Evolutionary conservation across 805 yeast species (phyloP).

Genomic region (Ogataea thermomethanolica): DNA sequence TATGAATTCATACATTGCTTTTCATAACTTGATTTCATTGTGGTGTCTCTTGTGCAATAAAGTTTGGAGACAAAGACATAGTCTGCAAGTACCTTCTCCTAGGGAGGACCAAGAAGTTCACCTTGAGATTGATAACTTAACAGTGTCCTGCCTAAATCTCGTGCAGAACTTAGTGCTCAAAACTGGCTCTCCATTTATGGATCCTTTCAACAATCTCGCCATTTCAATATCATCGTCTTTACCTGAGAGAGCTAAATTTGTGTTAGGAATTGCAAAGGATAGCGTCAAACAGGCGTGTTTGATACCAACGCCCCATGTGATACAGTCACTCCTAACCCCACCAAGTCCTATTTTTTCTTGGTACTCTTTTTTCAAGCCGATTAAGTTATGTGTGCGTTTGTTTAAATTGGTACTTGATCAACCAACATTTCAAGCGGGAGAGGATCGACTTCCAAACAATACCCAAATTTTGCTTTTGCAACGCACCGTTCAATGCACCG

Average conservation of each 20-base stretch:
- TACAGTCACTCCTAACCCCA: slow-evolving; percentile 2
- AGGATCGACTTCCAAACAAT: neutral
- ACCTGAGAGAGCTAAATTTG: too few species aligned
- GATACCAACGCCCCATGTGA: neutral
- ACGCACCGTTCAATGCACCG: slow-evolving; percentile 5
- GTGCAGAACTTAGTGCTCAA: too few species aligned
- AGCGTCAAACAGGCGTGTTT: neutral
- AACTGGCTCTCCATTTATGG: too few species aligned
- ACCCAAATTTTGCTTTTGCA: slow-evolving; percentile 2
- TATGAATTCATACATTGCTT: slow-evolving; percentile 43
- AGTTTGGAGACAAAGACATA: slow-evolving; percentile 15
- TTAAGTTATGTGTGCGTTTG: slow-evolving; percentile 1
- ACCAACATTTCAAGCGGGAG: neutral
- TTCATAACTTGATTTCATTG: slow-evolving; percentile 50
- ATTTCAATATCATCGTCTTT: too few species aligned
- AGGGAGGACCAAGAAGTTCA: neutral
- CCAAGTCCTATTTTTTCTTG: neutral
- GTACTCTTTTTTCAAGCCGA: slow-evolving; percentile 6
- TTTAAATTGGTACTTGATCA: slow-evolving; percentile 2
- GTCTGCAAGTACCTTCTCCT: slow-evolving; percentile 4
- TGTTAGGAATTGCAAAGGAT: too few species aligned
- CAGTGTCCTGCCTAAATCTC: too few species aligned
- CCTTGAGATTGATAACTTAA: too few species aligned
- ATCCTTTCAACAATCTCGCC: too few species aligned
- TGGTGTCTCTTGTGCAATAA: slow-evolving; percentile 29